Evolutionary conservation across 805 yeast genomes (phyloP), one percentile per base, ranked within the genome.

Genomic region (Jamesozyma hellenica): DNA sequence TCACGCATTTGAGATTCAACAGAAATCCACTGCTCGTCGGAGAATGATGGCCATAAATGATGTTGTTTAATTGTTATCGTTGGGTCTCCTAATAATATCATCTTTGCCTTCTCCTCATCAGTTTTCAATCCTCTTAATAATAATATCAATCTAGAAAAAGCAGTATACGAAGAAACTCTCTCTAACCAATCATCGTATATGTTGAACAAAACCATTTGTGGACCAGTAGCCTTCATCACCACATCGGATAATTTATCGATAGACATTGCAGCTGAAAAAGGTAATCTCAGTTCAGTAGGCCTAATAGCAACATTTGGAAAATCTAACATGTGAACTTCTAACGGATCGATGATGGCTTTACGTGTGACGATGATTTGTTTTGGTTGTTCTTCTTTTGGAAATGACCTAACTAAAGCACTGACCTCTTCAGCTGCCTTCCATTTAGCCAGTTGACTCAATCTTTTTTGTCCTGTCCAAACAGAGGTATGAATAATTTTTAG

Each of bases 361-460:
- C 97, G 69, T 0, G 96, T 83, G 9, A 85, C 88, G 55, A 92
- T 82, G 43, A 92, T 65, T 60, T 88, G 95, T 52, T 82, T 82
- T 2, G 98, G 98, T 53, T 87, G 96, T 61, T 92, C 96, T 52
- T 90, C 96, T 40, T 77, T 71, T 1, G 96, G 96, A 39, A 92
- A 64, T 0, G 96, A 84, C 32, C 96, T 71, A 15, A 92, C 73
- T 47, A 92, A 66, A 0, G 95, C 94, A 13, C 96, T 90, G 17
- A 86, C 94, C 60, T 90, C 97, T 62, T 92, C 99, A 0, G 98
- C 97, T 1, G 97, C 79, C 58, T 90, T 92, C 98, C 98, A 92
- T 57, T 92, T 92, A 1, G 97, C 88, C 47, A 92, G 65, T 55
- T 92, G 96, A 23, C 92, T 81, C 44, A 90, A 70, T 51, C 96